These are phyloP conservation scores for Coemansia sp. DNA, from an alignment of 192 early-diverging fungal species.

Conservation along the genomic window DNA sequence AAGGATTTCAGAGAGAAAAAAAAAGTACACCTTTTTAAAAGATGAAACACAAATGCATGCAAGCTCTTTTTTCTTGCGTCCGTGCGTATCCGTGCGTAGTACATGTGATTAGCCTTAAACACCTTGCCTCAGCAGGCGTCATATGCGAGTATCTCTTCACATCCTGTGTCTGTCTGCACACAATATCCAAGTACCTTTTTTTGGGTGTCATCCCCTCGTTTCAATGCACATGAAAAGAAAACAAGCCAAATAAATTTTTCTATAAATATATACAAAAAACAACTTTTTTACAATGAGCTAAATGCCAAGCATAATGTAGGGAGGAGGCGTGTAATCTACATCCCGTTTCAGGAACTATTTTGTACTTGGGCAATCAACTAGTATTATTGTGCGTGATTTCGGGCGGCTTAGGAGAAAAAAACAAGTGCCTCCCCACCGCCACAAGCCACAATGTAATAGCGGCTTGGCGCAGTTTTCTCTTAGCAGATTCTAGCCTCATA, in stretches of 20 bases:
- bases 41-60: background rate
- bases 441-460: background rate
- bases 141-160: no score
- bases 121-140: no score
- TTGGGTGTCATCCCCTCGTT: background rate
- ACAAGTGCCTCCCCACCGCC: background rate
- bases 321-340: background rate
- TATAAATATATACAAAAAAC: background rate
- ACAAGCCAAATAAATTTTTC: background rate
- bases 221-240: background rate
- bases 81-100: background rate
- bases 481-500: background rate
- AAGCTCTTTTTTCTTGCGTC: background rate
- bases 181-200: background rate
- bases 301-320: background rate
- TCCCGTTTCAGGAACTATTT: background rate
- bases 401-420: background rate
- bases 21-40: background rate
- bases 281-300: background rate
- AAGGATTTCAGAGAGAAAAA: background rate
- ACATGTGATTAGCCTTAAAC: no score
- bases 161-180: background rate
- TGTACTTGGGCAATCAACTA: background rate
- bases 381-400: background rate
- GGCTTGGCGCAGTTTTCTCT: background rate